Percentiles rank a stretch among this genome's conserved stretches.
These are phyloP conservation scores for Baudoinia panamericana DNA, from an alignment of 495 filamentous ascomycete genomes.

Conservation along the genomic window DNA sequence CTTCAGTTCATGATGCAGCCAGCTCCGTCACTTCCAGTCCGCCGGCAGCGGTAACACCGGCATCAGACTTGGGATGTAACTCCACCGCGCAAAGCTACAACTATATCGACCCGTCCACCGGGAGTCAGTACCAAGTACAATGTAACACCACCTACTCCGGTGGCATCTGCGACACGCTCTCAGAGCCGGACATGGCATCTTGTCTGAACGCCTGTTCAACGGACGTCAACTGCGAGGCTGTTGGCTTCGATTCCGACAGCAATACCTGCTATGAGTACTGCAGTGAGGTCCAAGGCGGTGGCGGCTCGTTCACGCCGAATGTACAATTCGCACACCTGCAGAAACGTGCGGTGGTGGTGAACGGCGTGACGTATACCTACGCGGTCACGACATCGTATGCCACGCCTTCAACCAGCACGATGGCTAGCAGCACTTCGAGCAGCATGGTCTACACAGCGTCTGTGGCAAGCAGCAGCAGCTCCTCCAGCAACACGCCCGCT, in stretches of 20 bases:
- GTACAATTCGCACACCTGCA: background rate
- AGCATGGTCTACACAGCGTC: background rate
- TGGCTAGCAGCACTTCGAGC: background rate
- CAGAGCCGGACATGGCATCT: conserved; percentile 4
- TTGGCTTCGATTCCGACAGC: conserved; percentile 1
- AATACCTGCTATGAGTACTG: conserved; percentile 5
- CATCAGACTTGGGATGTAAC: too few relatives aligned
- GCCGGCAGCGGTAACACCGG: too few relatives aligned
- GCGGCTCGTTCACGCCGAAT: conserved; percentile 1
- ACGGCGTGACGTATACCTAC: conserved; percentile 1
- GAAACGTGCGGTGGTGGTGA: conserved; percentile 5
- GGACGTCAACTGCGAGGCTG: conserved; percentile 2
- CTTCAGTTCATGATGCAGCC: too few relatives aligned
- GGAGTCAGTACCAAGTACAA: conserved; percentile 5
- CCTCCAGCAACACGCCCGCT: conserved; percentile 1
- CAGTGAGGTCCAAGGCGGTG: background rate
- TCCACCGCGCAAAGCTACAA: background rate
- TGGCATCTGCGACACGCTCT: background rate
- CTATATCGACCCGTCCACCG: conserved; percentile 1
- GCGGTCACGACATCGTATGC: conserved; percentile 5
- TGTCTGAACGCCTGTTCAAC: conserved; percentile 3
- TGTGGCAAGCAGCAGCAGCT: background rate
- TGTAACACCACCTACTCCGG: conserved; percentile 9
- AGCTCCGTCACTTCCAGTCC: background rate
- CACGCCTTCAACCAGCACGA: background rate